Evolutionary conservation across 2,329 filamentous ascomycete species (phyloP), one percentile per base, ranked within the genome.

Genomic region (Madurella mycetomatis): DNA sequence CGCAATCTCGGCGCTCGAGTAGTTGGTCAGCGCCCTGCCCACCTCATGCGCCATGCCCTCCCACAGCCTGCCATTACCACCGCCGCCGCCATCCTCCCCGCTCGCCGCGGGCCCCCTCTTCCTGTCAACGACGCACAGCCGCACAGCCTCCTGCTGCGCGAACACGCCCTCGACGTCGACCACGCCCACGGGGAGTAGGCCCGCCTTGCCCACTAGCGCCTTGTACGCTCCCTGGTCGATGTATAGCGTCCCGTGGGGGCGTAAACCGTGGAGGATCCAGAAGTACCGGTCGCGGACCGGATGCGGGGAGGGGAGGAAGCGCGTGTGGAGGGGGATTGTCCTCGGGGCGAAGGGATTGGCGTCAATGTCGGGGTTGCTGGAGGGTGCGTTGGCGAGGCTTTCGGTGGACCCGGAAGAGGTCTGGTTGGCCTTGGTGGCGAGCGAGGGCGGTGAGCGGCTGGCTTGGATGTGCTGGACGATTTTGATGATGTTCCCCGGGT

Each of bases 211-310:
- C 15, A 84, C 75, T 2, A 97, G 79, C 1, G 92, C 94, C 34
- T 80, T 77, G 72, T 91, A 85, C 3, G 92, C 92, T 41, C 94
- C 94, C n/a, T 83, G 76, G 74, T 99, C 94, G 64, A 99, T 95
- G 73, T 90, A 97, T 25, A 99, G 69, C 2, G 87, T 95, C 13
- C 94, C 94, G 65, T 95, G 92, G 0, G 94, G 90, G 19, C 86
- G 85, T 11, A 96, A 83, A 9, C 92, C 94, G 71, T 99, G 90
- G 0, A 97, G 80, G 47, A 99, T 85, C 94, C 94, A 99, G 78
- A 99, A 97, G 68, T 94, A 91, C 58, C 92, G 87, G 69, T 96
- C 94, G 53, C 90, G 85, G 56, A 97, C 94, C 1, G 92, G 92
- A 25, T 88, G 84, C 0, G 81, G 76, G 9, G 90, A 90, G 0